Evolutionary conservation across 208 protist genomes (phyloP).

Genomic region (Porcisia hertigi): DNA sequence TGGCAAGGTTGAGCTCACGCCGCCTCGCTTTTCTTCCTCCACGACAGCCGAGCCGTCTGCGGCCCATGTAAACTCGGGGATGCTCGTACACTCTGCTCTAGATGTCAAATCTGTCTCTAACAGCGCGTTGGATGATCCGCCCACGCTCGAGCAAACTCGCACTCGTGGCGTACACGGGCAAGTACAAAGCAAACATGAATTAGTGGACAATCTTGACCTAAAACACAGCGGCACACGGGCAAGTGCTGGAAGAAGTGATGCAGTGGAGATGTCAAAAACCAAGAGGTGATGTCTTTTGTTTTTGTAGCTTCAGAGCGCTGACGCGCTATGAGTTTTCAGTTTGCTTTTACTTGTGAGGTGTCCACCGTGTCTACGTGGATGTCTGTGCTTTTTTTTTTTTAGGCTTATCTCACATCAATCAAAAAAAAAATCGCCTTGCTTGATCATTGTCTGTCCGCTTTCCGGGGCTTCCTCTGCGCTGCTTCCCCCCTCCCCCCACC

Average conservation of each 20-base stretch:
- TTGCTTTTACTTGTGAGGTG: not conserved
- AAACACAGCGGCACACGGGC: not conserved
- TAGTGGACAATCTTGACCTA: conserved; percentile 1
- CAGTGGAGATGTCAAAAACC: not conserved
- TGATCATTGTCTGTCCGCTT: not conserved
- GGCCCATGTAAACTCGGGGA: conserved; percentile 13
- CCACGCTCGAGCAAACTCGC: conserved; percentile 28
- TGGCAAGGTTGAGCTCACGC: not conserved
- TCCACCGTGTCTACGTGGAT: not conserved
- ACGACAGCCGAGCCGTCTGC: conserved; percentile 3
- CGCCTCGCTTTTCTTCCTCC: not conserved
- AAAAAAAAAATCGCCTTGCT: not conserved
- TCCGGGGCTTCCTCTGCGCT: not conserved
- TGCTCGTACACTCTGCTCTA: not conserved
- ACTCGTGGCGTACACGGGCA: conserved; percentile 8
- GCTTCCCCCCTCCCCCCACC: not conserved
- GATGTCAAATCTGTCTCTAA: not conserved
- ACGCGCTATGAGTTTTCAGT: no score
- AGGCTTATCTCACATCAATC: not conserved
- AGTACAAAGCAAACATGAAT: not conserved
- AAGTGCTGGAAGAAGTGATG: not conserved
- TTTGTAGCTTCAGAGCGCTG: not conserved
- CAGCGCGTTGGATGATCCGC: conserved; percentile 20
- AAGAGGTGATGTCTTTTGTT: not conserved
- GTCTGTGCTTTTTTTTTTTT: not conserved